Base-by-base conservation (phyloP, 495 filamentous ascomycete species). In the Hyaloscypha hepaticicola region DNA sequence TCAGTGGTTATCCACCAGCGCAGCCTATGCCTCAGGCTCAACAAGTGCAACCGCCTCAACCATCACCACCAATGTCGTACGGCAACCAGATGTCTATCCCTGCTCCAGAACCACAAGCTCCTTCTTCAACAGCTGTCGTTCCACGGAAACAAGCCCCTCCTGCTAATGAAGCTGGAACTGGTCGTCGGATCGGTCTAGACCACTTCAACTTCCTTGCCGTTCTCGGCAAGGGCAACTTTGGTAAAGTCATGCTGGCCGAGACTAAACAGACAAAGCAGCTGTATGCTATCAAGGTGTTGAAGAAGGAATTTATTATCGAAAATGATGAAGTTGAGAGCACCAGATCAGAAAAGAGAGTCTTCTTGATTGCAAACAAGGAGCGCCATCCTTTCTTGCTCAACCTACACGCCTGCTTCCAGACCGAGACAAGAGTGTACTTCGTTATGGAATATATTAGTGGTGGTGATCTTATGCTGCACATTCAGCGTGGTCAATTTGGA, bases 271-370 rank as follows among this genome's bases (percentile, higher is more conserved):
- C 88, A 25, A 91, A 93, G 74, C 89, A 95, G 74, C 80, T 99
- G 31, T 99, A 98, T 74, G 95, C 95, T 60, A 99, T 99, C 77
- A 99, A 99, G 77, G 95, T 99, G 31, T 81, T 99, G 71, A 99
- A 99, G 84, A 99, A 99, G 81, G 95, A 99, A 70, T 99, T 99
- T 75, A 99, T 99, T 73, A 99, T 99, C 64, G 95, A 99, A 75
- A 96, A 99, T 68, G 95, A 99, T 76, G 95, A 99, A 77, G 95
- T 99, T n/a, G 95, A 99, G 75, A 98, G 96, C 78, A 96, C 90
- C 41, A 88, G 93, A 72, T 98, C 96, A 5, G 95, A 99, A 79
- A 98, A 98, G 82, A 84, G 96, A 64, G 95, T 99, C 33, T 94
- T 98, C 78, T 77, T 99, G 70, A 87, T 99, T 74, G 95, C 95